Percentiles rank a stretch among this genome's conserved stretches.
phyloP scores from a whole-genome alignment of 2,329 filamentous ascomycete genomes.

The Colletotrichum cuscutae region DNA sequence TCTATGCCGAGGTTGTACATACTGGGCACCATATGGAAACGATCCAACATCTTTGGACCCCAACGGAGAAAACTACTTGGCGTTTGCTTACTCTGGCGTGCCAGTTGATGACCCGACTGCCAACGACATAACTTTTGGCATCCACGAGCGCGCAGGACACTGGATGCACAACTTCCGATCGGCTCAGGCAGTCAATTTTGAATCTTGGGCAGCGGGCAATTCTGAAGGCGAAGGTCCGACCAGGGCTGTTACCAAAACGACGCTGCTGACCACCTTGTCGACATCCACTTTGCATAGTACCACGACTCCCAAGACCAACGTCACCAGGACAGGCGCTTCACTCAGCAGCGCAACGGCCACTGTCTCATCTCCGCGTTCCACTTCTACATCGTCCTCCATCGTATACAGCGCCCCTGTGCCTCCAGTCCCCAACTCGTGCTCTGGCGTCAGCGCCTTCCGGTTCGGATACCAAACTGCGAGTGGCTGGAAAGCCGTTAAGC shows the following conservation, averaged over 20 bases:
- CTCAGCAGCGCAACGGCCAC: conserved; percentile 12
- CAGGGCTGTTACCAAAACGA: conserved; percentile 17
- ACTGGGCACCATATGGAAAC: conserved; percentile 53
- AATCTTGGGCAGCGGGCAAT: conserved; percentile 39
- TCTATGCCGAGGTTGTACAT: conserved; percentile 51
- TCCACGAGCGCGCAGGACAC: conserved; percentile 55
- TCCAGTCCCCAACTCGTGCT: conserved; percentile 47
- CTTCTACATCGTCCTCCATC: not conserved
- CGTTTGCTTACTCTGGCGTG: conserved; percentile 50
- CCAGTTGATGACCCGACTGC: conserved; percentile 50
- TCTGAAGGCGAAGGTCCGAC: conserved; percentile 21
- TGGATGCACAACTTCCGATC: conserved; percentile 50
- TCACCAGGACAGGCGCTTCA: conserved; percentile 21
- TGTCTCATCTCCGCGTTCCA: conserved; percentile 13
- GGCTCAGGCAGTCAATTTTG: conserved; percentile 47
- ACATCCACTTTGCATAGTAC: conserved; percentile 24
- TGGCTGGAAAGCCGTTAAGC: conserved; percentile 52
- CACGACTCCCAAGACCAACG: conserved; percentile 24
- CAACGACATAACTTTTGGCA: conserved; percentile 50
- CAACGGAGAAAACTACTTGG: conserved; percentile 48
- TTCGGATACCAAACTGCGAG: conserved; percentile 45
- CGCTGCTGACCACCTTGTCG: conserved; percentile 25
- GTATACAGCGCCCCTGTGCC: conserved; percentile 36
- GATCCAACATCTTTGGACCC: conserved; percentile 51
- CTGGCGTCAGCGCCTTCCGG: conserved; percentile 43